Conservation (phyloP, 768 basidiomycete genomes). For the Collybiopsis luxurians region DNA sequence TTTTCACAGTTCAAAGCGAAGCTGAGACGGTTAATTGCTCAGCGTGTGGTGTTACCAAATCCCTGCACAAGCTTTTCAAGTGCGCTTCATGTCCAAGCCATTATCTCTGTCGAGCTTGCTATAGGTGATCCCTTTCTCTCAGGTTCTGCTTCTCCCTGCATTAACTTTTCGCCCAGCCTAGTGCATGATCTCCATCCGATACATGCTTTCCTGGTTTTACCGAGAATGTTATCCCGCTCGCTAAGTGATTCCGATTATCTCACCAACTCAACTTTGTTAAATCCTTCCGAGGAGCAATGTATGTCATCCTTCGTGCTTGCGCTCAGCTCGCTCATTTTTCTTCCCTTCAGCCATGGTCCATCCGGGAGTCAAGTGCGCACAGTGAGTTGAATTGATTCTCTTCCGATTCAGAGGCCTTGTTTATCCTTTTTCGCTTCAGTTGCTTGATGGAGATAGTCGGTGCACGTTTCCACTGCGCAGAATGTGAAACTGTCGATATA, state of each 20-base stretch:
- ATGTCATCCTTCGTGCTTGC: conserved; percentile 21
- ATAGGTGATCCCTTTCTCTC: conserved; percentile 49
- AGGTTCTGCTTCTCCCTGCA: neutral
- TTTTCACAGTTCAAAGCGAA: conserved; percentile 62
- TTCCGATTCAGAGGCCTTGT: neutral
- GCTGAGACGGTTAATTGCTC: conserved; percentile 65
- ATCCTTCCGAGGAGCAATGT: conserved; percentile 61
- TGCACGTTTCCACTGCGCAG: conserved; percentile 89
- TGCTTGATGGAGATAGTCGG: conserved; percentile 90
- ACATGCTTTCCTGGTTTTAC: conserved; percentile 81
- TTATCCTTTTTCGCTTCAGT: conserved; percentile 36
- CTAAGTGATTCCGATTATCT: conserved; percentile 37
- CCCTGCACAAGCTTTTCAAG: conserved; percentile 71
- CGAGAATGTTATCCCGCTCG: conserved; percentile 51
- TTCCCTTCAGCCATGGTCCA: conserved; percentile 62
- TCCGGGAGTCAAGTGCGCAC: conserved; percentile 79
- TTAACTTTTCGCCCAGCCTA: conserved; percentile 45
- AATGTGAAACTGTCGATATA: conserved; percentile 82
- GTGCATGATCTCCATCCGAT: conserved; percentile 91
- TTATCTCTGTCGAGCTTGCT: conserved; percentile 80
- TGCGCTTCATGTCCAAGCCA: conserved; percentile 81
- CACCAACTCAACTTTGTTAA: conserved; percentile 22
- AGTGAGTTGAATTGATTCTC: conserved; percentile 49
- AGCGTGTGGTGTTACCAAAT: conserved; percentile 53
- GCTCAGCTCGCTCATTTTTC: neutral